phyloP scores from a whole-genome alignment of 2,329 filamentous ascomycete species.

The Canariomyces notabilis region DNA sequence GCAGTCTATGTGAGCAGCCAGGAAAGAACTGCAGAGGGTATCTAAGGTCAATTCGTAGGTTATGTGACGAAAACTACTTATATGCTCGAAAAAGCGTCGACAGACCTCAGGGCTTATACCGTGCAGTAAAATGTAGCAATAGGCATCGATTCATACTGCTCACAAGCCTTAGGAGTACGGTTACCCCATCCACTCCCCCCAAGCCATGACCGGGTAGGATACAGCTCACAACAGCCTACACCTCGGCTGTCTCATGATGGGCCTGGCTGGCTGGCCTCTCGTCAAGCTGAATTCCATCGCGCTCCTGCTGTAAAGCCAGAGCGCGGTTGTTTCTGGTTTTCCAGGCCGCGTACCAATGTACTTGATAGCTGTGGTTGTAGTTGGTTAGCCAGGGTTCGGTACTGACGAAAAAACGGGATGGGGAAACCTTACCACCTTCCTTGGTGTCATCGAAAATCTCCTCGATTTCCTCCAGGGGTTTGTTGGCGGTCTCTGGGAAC shows the following conservation, averaged over 20 bases:
- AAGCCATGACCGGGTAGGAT: too few species aligned
- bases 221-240: neutral
- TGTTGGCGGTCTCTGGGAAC: conserved; percentile 34
- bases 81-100: too few species aligned
- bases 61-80: too few species aligned
- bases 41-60: too few species aligned
- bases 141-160: too few species aligned
- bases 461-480: conserved; percentile 32
- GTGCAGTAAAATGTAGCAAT: too few species aligned
- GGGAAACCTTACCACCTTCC: conserved; percentile 25
- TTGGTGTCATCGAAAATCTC: conserved; percentile 33
- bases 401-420: neutral
- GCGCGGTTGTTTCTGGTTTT: conserved; percentile 36
- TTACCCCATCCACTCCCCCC: too few species aligned
- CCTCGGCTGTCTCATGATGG: conserved; percentile 9
- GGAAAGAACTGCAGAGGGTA: too few species aligned
- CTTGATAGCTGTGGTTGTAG: conserved; percentile 27
- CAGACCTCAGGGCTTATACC: too few species aligned
- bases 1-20: too few species aligned
- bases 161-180: too few species aligned
- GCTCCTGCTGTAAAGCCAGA: conserved; percentile 31
- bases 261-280: conserved; percentile 30
- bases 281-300: conserved; percentile 31
- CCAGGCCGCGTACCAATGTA: conserved; percentile 39
- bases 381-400: neutral